Base-by-base conservation (phyloP, 2,329 filamentous ascomycete genomes). In the Madurella mycetomatis region DNA sequence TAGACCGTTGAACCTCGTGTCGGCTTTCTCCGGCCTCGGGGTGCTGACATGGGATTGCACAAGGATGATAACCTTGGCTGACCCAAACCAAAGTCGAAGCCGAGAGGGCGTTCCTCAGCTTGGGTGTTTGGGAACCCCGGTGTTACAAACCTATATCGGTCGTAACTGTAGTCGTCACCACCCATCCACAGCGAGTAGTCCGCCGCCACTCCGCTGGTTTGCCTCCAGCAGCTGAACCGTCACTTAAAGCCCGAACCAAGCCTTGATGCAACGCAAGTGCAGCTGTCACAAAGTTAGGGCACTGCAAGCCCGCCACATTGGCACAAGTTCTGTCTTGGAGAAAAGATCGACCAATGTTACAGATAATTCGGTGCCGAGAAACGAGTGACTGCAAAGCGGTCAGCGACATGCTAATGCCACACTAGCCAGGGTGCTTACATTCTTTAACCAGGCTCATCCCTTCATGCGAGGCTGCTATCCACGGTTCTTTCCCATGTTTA, bases 381-480 rank as follows among this genome's bases (percentile, higher is more conserved):
- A 49, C 42, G 43, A 50, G 50, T 30, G 40, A 17, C 54, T 50
- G 49, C 42, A 11, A 57, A 50, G 51, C 55, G 55, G 55, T 57
- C 55, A 57, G 51, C 40, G 40, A 47, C 37, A 4, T 53, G 51
- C 44, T n/a, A 45, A 45, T 11, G 32, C 42, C 41, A 44, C 51
- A 30, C 55, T 53, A 49, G 39, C 41, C 47, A 53, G 54, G 46
- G 50, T 43, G 19, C 42, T 51, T 39, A 49, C 49, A 42, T 41
- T 41, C 30, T 15, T 49, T 25, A 16, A 39, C n/a, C 11, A 37
- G 9, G 34, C 13, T 15, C 34, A 37, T 40, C 18, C 18, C 25
- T 41, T 37, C 34, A 4, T 37, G 11, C 11, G 11, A 5, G 34
- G 34, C 34, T 25, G 25, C 34, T 37, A 15, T 9, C 34, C 34